These are phyloP conservation scores for Curvularia spicifera DNA, from an alignment of 2,329 filamentous ascomycete genomes.

Conservation along the genomic window DNA sequence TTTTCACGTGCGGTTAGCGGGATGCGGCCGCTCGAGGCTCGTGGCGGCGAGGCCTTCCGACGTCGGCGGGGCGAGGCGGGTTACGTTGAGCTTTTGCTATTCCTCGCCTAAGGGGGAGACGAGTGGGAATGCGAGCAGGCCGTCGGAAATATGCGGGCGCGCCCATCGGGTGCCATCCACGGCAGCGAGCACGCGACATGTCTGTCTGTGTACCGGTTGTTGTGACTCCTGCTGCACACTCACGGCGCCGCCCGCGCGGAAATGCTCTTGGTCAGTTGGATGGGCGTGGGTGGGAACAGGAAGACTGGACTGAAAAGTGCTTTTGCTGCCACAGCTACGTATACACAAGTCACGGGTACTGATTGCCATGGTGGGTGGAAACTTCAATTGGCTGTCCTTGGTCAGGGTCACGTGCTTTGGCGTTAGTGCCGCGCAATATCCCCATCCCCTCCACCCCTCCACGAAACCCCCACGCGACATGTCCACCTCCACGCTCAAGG, in stretches of 20 bases:
- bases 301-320: no score
- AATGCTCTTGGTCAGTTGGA: no score
- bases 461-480: constrained; percentile 28
- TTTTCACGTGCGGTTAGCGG: constrained; percentile 31
- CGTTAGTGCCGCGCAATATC: no score
- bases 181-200: background rate
- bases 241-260: no score
- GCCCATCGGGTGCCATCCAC: background rate
- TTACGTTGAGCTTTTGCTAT: constrained; percentile 32
- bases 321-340: no score
- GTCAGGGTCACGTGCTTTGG: background rate
- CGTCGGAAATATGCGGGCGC: constrained; percentile 5
- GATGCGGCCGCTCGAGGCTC: constrained; percentile 26
- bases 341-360: no score
- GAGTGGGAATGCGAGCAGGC: constrained; percentile 11
- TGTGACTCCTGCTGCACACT: no score
- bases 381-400: background rate
- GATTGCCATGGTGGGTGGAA: no score
- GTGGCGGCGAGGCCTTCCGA: constrained; percentile 17
- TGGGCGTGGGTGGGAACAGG: no score
- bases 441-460: constrained; percentile 5
- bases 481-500: constrained; percentile 30
- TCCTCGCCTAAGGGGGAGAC: constrained; percentile 10
- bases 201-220: background rate
- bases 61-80: constrained; percentile 22